Percentiles rank a stretch among this genome's conserved stretches.
Conservation (phyloP, 2,329 filamentous ascomycete species). For the Colletotrichum chlorophyti region DNA sequence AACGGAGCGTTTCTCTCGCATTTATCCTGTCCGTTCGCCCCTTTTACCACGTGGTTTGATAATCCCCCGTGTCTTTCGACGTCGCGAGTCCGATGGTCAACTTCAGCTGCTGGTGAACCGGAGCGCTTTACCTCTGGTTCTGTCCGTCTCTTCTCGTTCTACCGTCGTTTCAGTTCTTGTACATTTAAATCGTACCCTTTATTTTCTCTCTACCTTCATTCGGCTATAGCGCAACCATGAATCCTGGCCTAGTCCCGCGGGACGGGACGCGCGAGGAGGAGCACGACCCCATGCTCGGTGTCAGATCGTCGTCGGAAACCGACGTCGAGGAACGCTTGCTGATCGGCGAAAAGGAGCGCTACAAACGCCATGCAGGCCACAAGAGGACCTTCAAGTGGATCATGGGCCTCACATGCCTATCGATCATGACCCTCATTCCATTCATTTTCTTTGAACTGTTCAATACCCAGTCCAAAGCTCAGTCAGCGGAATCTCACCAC, state of each 20-base stretch:
- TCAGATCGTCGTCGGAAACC: conserved; percentile 14
- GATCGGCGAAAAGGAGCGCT: conserved; percentile 10
- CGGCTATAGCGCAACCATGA: conserved; percentile 1
- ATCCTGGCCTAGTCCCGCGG: conserved; percentile 22
- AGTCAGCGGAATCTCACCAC: conserved; percentile 7
- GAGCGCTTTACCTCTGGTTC: conserved; percentile 2
- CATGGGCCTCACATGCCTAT: conserved; percentile 19
- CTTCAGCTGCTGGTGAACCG: not conserved
- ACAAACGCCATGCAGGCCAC: conserved; percentile 5
- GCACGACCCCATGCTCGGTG: conserved; percentile 23
- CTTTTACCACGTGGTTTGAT: conserved; percentile 19
- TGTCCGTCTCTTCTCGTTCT: not conserved
- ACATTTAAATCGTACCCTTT: not conserved
- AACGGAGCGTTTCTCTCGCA: too few relatives aligned
- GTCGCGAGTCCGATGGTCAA: conserved; percentile 12
- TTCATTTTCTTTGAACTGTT: conserved; percentile 27
- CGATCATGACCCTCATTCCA: conserved; percentile 17
- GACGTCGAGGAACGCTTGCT: conserved; percentile 22
- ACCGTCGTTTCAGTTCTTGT: not conserved
- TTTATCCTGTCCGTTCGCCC: conserved; percentile 6
- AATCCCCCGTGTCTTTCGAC: conserved; percentile 4
- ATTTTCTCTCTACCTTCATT: not conserved
- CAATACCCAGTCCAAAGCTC: conserved; percentile 13
- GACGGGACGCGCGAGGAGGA: conserved; percentile 22
- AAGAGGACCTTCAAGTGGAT: conserved; percentile 24